Base-by-base conservation (phyloP, 495 filamentous ascomycete genomes). In the Aspergillus ostianus region DNA sequence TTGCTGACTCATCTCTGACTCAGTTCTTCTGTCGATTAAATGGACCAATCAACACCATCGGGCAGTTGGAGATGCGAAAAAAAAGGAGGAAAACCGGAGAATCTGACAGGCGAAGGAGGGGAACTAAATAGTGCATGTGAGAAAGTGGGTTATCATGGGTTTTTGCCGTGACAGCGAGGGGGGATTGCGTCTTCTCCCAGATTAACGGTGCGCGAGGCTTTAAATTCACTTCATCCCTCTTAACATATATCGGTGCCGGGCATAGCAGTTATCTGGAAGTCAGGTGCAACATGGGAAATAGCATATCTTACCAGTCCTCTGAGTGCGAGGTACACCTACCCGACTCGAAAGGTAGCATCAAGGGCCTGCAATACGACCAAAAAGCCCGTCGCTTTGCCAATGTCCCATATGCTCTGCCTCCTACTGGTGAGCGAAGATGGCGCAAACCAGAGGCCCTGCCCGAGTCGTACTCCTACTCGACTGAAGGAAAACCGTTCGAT, bases 391-490 rank as follows among this genome's bases (percentile, higher is more conserved):
- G 66, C 19, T 81, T 77, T 57, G 74, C 74, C 21, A 74, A 76
- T 2, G 51, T 82, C n/a, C 77, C 78, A 3, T 82, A 80, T 51
- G 78, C 77, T 1, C 64, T 76, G 17, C 77, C 79, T 26, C 78
- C 77, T 5, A 57, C 70, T 3, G 78, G 78, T 5, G 62, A 68
- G 0, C 68, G 64, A 36, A 65, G 80, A 55, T 82, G 75, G 70
- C 62, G 69, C 52, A 76, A 72, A 55, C 76, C 80, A 1, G 67
- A 70, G 32, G 63, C 75, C n/a, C 58, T 80, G 26, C 74, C 77
- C n/a, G 64, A 69, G 12, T 58, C 60, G 12, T 73, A 70, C 62
- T 74, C 67, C 12, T 71, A 70, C n/a, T 56, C 60, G 21, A 30
- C 51, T 6, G 63, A 67, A 32, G 23, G 62, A 54, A 49, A 6